These are phyloP conservation scores for Amanita subjunquillea DNA, from an alignment of 768 basidiomycete species.

Conservation along the genomic window DNA sequence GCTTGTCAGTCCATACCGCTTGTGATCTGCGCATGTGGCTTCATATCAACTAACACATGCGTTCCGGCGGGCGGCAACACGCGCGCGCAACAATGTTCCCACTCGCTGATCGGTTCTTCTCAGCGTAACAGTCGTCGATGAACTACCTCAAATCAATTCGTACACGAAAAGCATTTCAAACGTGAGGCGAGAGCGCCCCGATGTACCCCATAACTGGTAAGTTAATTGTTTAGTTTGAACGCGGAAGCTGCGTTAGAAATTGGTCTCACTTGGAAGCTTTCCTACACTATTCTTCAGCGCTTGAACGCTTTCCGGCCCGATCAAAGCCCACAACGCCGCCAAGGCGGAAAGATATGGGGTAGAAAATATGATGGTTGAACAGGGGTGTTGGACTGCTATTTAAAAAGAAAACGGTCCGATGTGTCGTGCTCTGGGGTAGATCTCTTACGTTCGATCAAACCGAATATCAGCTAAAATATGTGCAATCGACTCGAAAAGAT, in stretches of 20 bases:
- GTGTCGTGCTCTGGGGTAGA: no score
- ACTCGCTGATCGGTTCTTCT: constrained; percentile 35
- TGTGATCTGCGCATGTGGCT: constrained; percentile 24
- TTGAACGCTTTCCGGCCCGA: constrained; percentile 7
- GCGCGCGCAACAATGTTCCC: constrained; percentile 47
- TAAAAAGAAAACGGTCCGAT: no score
- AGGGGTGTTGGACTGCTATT: no score
- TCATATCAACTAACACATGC: neutral
- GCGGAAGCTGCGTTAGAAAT: neutral
- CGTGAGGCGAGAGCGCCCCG: neutral
- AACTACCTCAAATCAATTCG: constrained; percentile 5
- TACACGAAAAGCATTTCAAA: constrained; percentile 49
- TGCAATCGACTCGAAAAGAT: no score
- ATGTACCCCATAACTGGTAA: constrained; percentile 10
- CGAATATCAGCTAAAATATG: no score
- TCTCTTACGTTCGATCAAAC: no score
- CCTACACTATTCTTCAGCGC: constrained; percentile 24
- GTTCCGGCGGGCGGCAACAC: neutral
- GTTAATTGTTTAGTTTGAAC: neutral
- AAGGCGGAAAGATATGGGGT: neutral
- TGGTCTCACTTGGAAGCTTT: constrained; percentile 23
- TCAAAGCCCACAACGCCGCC: constrained; percentile 7
- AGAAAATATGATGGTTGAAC: neutral
- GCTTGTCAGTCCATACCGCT: constrained; percentile 49
- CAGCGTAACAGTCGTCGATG: constrained; percentile 56